Evolutionary conservation across 352 stramenopile species (phyloP), one percentile per base, ranked within the genome.

Genomic region (Pythium rhizo-oryzae): DNA sequence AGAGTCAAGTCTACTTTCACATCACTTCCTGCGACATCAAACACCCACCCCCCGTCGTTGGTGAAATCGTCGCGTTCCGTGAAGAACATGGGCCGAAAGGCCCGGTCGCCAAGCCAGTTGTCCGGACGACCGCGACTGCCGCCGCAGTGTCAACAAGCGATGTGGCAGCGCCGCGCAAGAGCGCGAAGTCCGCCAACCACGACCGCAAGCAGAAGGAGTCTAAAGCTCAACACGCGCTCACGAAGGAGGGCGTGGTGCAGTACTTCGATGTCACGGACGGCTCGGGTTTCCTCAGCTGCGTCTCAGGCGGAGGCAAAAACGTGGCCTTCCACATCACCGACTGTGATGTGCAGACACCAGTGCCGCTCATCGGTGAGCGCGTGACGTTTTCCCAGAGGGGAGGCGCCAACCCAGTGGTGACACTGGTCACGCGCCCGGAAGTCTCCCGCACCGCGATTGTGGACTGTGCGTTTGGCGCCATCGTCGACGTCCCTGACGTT

Each of bases 251-350:
- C 8, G 51, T 57, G 21, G 51, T 57, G 24, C 51, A 55, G 8
- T 55, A 55, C 49, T 55, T 30, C 49, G 35, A 55, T 12, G 16
- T 21, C 6, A 4, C 23, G n/a, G 49, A 55, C 49, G 49, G 49
- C 49, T 35, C 49, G 13, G 49, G 49, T 8, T 55, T 35, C n/a
- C 49, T 55, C 19, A 55, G 49, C 49, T 24, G 21, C 12, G 49
- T 55, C 49, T 35, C 23, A 16, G 49, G 49, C 15, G 49, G 24
- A 9, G 24, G 51, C 24, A 15, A 13, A 4, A 41, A 57, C 23
- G 15, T 57, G 51, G 24, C 23, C 8, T 57, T 57, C 25, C 51
- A 57, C 49, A 30, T 55, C 49, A 55, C 49, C 49, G 19, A 55
- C 49, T 55, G 49, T 21, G 49, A 55, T 16, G 13, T 55, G 8